Conservation (phyloP, 2,329 filamentous ascomycete genomes). For the Botrytis pseudocinerea region DNA sequence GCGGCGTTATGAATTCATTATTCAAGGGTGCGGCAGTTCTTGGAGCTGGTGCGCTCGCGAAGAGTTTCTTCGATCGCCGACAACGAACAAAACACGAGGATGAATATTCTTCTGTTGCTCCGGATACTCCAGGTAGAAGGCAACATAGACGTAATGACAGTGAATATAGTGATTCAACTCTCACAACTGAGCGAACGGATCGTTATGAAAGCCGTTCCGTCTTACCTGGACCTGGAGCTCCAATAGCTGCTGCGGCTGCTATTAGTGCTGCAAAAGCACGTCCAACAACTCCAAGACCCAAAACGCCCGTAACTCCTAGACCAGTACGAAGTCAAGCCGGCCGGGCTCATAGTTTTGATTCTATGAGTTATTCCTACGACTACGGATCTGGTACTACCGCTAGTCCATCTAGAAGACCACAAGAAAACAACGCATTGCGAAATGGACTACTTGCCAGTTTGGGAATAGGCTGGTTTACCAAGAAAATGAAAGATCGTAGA, state of each 20-base stretch:
- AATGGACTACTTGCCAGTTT: constrained; percentile 58
- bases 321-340: constrained; percentile 48
- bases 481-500: constrained; percentile 60
- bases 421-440: constrained; percentile 39
- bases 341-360: constrained; percentile 51
- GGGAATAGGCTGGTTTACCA: constrained; percentile 68
- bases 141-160: constrained; percentile 44
- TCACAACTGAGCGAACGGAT: constrained; percentile 32
- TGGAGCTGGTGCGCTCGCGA: constrained; percentile 63
- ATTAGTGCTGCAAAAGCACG: constrained; percentile 50
- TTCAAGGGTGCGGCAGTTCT: constrained; percentile 60
- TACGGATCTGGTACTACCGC: constrained; percentile 48
- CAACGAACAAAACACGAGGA: constrained; percentile 50
- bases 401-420: constrained; percentile 57
- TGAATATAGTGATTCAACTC: constrained; percentile 50
- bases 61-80: constrained; percentile 57
- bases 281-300: constrained; percentile 34
- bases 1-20: constrained; percentile 62
- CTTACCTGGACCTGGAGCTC: constrained; percentile 50
- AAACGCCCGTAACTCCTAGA: constrained; percentile 35
- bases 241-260: constrained; percentile 48
- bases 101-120: constrained; percentile 63
- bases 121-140: constrained; percentile 57
- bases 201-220: constrained; percentile 41
- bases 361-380: constrained; percentile 51